A percentile compares a stretch with the other conserved stretches of the same genome.
Conservation (phyloP, 306 rosid genomes). For the Amphicarpaea edgeworthii region DNA sequence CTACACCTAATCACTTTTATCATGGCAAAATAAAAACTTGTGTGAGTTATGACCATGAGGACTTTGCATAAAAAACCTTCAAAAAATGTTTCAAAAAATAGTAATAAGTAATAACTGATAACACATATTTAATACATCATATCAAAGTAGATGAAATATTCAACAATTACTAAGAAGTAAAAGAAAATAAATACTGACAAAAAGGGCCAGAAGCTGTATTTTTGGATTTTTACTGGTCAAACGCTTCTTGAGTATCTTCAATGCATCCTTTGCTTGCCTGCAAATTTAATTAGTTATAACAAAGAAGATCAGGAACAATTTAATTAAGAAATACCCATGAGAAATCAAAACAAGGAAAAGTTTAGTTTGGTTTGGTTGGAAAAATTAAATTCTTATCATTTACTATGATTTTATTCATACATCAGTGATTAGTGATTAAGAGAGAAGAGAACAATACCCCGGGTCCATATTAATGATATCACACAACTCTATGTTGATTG, state of each 20-base stretch:
- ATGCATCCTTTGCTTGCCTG: constrained; percentile 98
- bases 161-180: constrained; percentile 37
- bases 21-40: constrained; percentile 19
- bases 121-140: constrained; percentile 23
- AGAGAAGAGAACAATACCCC: constrained; percentile 61
- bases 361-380: neutral
- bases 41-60: neutral
- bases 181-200: constrained; percentile 68
- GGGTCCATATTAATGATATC: constrained; percentile 89
- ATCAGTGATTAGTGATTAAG: neutral
- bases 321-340: constrained; percentile 20
- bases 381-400: neutral
- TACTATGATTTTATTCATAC: neutral
- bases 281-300: constrained; percentile 47
- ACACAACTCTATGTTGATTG: constrained; percentile 88
- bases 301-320: constrained; percentile 32
- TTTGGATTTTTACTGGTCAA: constrained; percentile 78
- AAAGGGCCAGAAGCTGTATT: constrained; percentile 89
- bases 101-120: neutral
- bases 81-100: neutral
- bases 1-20: constrained; percentile 28
- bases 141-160: constrained; percentile 28
- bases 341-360: constrained; percentile 31
- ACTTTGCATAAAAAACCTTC: neutral
- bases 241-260: constrained; percentile 92